Evolutionary conservation across 495 filamentous ascomycete species (phyloP).

Genomic region (Podospora didyma): DNA sequence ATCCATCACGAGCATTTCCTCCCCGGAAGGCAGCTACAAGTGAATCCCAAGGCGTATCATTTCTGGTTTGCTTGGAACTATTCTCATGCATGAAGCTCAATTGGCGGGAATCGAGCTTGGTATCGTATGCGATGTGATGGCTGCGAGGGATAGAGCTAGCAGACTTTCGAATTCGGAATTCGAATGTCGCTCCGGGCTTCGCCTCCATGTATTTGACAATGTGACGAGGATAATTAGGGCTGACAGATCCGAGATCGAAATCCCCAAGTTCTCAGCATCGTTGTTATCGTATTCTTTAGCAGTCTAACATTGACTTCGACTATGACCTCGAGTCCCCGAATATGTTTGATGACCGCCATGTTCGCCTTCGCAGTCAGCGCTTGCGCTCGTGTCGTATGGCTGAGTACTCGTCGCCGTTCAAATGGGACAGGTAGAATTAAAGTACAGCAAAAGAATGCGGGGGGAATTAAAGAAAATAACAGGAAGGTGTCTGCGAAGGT

Average conservation of each 20-base stretch:
- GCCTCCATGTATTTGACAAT: constrained; percentile 18
- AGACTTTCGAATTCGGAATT: neutral
- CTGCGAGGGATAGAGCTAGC: neutral
- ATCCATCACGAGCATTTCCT: neutral
- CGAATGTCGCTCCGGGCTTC: constrained; percentile 8
- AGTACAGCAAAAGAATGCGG: too few species aligned
- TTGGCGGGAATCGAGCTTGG: neutral
- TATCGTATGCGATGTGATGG: neutral
- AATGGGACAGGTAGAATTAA: too few species aligned
- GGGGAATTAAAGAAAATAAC: too few species aligned
- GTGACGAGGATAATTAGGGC: neutral
- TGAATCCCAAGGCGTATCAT: too few species aligned
- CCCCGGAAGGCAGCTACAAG: too few species aligned
- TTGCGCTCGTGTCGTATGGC: too few species aligned
- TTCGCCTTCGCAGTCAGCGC: neutral
- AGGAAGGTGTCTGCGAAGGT: too few species aligned
- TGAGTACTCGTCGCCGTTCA: neutral
- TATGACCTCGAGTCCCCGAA: constrained; percentile 27
- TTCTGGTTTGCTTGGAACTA: too few species aligned
- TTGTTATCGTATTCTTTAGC: constrained; percentile 30
- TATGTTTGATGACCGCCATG: constrained; percentile 31
- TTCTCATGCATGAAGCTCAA: neutral
- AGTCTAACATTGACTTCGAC: constrained; percentile 21
- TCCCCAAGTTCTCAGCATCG: neutral
- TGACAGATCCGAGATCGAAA: neutral